Conservation (phyloP, 768 basidiomycete genomes). For the Collybia nuda region DNA sequence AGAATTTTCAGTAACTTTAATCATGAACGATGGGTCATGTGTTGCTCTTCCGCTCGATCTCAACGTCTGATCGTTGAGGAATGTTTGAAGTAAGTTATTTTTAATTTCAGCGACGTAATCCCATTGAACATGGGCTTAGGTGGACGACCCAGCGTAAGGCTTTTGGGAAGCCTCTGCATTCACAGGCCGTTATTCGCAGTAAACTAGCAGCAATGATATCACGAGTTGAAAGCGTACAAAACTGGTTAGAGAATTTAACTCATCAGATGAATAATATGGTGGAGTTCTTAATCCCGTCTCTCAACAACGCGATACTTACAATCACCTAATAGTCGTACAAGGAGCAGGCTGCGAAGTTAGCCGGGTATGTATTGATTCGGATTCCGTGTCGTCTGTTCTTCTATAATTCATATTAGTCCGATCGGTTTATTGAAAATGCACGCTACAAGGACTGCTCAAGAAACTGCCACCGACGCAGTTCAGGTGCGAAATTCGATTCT, state of each 20-base stretch:
- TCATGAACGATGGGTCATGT: constrained; percentile 94
- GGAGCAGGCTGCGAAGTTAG: constrained; percentile 72
- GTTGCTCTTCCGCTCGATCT: constrained; percentile 63
- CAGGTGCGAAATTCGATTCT: constrained; percentile 35
- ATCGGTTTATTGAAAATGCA: constrained; percentile 75
- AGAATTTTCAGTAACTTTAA: constrained; percentile 73
- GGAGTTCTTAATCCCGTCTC: neutral
- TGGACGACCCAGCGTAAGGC: constrained; percentile 89
- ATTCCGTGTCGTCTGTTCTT: neutral
- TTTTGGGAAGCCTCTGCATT: constrained; percentile 84
- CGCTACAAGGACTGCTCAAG: constrained; percentile 57
- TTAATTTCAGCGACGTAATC: neutral
- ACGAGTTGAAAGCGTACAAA: constrained; percentile 65
- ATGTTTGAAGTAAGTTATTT: constrained; percentile 45
- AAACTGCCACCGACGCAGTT: constrained; percentile 71
- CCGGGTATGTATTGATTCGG: constrained; percentile 49
- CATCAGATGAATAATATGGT: constrained; percentile 85
- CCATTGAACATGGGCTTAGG: constrained; percentile 28
- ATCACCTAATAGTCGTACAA: constrained; percentile 52
- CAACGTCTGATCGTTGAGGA: constrained; percentile 61
- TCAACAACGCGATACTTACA: neutral
- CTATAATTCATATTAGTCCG: constrained; percentile 36
- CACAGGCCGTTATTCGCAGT: constrained; percentile 84
- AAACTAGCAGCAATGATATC: constrained; percentile 85
- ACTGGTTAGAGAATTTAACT: constrained; percentile 82